Evolutionary conservation across 768 basidiomycete species (phyloP).

Genomic region (Leccinum subtestaceum): DNA sequence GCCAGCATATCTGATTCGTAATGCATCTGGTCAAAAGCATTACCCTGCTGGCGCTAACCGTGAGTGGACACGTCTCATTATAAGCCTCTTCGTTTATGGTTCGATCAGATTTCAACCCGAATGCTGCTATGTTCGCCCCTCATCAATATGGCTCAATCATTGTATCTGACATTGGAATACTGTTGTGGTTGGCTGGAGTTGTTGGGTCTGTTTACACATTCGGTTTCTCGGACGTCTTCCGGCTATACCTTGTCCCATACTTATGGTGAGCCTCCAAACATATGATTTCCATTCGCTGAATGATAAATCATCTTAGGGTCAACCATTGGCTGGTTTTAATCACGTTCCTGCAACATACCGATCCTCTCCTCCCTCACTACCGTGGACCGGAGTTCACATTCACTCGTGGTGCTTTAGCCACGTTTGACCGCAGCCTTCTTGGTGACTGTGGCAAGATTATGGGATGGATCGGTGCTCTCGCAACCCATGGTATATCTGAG

Average conservation of each 20-base stretch:
- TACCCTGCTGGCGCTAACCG: constrained; percentile 83
- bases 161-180: constrained; percentile 78
- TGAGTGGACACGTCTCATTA: constrained; percentile 36
- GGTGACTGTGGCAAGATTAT: constrained; percentile 76
- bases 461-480: constrained; percentile 81
- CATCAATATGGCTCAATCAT: constrained; percentile 76
- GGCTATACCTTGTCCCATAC: constrained; percentile 84
- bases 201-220: constrained; percentile 52
- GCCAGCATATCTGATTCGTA: constrained; percentile 78
- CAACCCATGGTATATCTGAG: constrained; percentile 91
- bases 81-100: background rate
- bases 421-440: constrained; percentile 80
- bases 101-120: constrained; percentile 69
- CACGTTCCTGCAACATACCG: constrained; percentile 98
- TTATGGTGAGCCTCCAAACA: constrained; percentile 51
- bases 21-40: constrained; percentile 80
- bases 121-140: constrained; percentile 76
- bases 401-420: constrained; percentile 88
- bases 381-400: constrained; percentile 88
- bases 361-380: constrained; percentile 93
- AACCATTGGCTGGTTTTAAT: constrained; percentile 96
- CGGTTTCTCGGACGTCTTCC: constrained; percentile 71
- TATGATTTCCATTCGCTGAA: background rate
- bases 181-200: constrained; percentile 66
- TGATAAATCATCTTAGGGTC: constrained; percentile 42